Percentiles rank a stretch among this genome's conserved stretches.
Conservation (phyloP, 176 grass and related monocot genomes). For the Cenchrus fungigraminus region DNA sequence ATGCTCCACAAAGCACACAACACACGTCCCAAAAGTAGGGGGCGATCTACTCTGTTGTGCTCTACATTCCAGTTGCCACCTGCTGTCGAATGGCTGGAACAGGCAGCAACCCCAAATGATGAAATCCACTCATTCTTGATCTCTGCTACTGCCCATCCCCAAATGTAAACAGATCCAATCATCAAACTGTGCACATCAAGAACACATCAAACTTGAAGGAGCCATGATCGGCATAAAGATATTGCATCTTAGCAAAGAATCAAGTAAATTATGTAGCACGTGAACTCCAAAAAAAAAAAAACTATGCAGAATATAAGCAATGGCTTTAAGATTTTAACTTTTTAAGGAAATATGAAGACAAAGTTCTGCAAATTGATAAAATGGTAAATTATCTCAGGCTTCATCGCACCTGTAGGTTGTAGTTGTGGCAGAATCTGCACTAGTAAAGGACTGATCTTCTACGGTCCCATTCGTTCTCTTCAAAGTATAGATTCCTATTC, state of each 20-base stretch:
- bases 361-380: background rate
- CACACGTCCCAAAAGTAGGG: background rate
- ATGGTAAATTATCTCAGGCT: background rate
- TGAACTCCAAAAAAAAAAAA: background rate
- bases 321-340: background rate
- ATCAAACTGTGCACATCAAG: background rate
- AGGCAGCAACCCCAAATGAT: background rate
- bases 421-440: background rate
- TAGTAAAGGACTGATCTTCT: no score
- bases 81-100: background rate
- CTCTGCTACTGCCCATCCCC: background rate
- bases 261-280: background rate
- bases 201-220: constrained; percentile 12
- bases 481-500: constrained; percentile 13
- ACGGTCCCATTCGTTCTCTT: background rate
- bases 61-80: background rate
- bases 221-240: background rate
- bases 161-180: background rate
- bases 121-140: background rate
- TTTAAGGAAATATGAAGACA: background rate
- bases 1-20: background rate
- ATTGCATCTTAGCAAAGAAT: background rate
- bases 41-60: background rate
- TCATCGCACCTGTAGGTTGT: constrained; percentile 12
- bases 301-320: background rate